A percentile compares a stretch with the other conserved stretches of the same genome.
These are phyloP conservation scores for Limnanthes douglasii DNA, from an alignment of 345 rosid genomes.

Conservation along the genomic window DNA sequence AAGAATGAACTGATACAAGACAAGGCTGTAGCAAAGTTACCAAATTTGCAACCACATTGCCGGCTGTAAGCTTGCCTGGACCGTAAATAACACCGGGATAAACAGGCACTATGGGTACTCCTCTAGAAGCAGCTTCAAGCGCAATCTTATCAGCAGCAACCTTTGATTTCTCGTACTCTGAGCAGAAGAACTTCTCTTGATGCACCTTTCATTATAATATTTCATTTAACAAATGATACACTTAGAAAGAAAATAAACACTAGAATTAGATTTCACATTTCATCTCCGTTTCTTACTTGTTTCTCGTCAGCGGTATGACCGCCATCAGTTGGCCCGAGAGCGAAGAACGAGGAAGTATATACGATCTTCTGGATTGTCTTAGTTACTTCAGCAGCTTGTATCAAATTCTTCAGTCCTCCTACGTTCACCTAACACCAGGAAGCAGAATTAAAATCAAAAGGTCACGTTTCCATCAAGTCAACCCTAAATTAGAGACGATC, in stretches of 20 bases:
- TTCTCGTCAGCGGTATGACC: constrained; percentile 57
- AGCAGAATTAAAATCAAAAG: neutral
- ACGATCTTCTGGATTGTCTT: constrained; percentile 40
- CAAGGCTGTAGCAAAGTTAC: constrained; percentile 21
- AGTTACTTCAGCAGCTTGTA: constrained; percentile 50
- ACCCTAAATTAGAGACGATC: neutral
- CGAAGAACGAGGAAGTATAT: constrained; percentile 86
- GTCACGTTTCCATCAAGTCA: neutral
- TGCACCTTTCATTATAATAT: constrained; percentile 27
- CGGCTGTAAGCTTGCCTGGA: constrained; percentile 66
- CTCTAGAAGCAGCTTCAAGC: constrained; percentile 45
- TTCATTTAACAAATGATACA: neutral
- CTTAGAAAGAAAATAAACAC: neutral
- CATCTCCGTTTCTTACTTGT: constrained; percentile 27
- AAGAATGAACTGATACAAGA: neutral
- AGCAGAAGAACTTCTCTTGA: constrained; percentile 48
- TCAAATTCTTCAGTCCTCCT: constrained; percentile 61
- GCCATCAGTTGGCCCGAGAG: constrained; percentile 79
- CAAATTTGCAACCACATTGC: constrained; percentile 59
- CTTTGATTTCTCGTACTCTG: constrained; percentile 83
- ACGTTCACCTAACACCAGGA: constrained; percentile 48
- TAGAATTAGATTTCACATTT: neutral
- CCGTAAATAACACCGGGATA: constrained; percentile 91
- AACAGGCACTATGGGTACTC: constrained; percentile 45
- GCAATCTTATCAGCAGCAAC: constrained; percentile 68